Conservation (phyloP, 2,329 filamentous ascomycete species). For the Cladophialophora exuberans region DNA sequence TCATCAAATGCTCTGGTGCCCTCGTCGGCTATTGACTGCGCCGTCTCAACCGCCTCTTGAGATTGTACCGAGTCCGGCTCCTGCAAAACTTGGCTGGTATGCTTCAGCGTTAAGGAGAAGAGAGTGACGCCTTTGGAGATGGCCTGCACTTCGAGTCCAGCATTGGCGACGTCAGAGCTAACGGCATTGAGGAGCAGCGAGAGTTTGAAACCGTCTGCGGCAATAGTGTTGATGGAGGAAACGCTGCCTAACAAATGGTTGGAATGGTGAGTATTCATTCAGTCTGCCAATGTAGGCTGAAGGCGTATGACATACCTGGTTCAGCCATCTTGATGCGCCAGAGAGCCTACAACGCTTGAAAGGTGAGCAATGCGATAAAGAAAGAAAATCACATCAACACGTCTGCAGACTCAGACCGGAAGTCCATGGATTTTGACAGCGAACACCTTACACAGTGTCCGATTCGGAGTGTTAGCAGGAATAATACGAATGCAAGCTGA, state of each 20-base stretch:
- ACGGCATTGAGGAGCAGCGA: conserved; percentile 48
- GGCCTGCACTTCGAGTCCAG: conserved; percentile 45
- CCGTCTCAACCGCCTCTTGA: conserved; percentile 39
- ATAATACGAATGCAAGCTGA: too few relatives aligned
- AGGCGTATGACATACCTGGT: conserved; percentile 19
- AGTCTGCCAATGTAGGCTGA: too few relatives aligned
- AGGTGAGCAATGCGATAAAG: not conserved
- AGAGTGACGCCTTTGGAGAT: conserved; percentile 47
- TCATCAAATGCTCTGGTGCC: conserved; percentile 45
- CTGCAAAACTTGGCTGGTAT: conserved; percentile 41
- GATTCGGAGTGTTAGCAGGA: too few relatives aligned
- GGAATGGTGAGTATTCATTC: conserved; percentile 7
- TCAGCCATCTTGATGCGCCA: conserved; percentile 21
- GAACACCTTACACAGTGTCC: too few relatives aligned
- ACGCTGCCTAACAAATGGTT: conserved; percentile 31
- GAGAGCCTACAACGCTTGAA: too few relatives aligned
- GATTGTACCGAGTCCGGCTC: conserved; percentile 38
- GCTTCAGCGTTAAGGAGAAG: conserved; percentile 45
- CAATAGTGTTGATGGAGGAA: conserved; percentile 36
- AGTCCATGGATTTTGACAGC: too few relatives aligned
- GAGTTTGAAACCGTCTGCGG: conserved; percentile 43
- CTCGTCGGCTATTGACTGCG: conserved; percentile 44
- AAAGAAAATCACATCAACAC: not conserved
- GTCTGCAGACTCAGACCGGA: too few relatives aligned
- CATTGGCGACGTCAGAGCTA: conserved; percentile 44